Evolutionary conservation across 306 rosid species (phyloP), one percentile per base, ranked within the genome.

Genomic region (Glycyrrhiza uralensis): DNA sequence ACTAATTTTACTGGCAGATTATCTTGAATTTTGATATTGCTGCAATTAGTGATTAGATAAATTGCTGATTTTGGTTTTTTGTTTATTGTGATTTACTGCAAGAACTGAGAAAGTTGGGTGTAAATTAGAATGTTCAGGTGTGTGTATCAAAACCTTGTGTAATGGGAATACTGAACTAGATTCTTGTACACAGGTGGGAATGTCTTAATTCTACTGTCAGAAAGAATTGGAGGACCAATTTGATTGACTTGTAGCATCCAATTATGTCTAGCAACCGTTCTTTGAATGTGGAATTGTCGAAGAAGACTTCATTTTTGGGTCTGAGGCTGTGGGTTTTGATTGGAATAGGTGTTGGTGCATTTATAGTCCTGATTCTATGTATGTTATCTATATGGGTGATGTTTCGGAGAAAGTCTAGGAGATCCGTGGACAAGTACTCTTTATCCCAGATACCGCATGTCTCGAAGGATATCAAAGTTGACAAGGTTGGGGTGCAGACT

Each of bases 251-350:
- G 30, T 80, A 36, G 69, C 66, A 51, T 68, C 63, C 74, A 75
- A 60, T 63, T 36, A 93, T 90, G 97, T 73, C 93, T 65, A 52
- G 84, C 6, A 78, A 57, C 58, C 28, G 72, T 62, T 82, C 89
- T 72, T 76, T 93, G 83, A 73, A 86, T 47, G 82, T 75, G 17
- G 87, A 87, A 81, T 71, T 93, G 63, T 90, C 96, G 0, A 93
- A 80, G 85, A 90, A 86, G 87, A 90, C 87, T 0, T 72, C 79
- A 0, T 36, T 88, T 74, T 73, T 90, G 73, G 98, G 96, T 69
- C 78, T 93, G 78, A 90, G 76, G 74, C 52, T 90, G 73, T 93
- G 97, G 97, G 96, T 90, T 85, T 80, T 90, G 81, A 88, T 93
- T 20, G 83, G 97, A 29, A 47, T 93, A 29, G 81, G 96, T 70